phyloP scores from a whole-genome alignment of 164 flowering plant genomes.

The Piper longum region DNA sequence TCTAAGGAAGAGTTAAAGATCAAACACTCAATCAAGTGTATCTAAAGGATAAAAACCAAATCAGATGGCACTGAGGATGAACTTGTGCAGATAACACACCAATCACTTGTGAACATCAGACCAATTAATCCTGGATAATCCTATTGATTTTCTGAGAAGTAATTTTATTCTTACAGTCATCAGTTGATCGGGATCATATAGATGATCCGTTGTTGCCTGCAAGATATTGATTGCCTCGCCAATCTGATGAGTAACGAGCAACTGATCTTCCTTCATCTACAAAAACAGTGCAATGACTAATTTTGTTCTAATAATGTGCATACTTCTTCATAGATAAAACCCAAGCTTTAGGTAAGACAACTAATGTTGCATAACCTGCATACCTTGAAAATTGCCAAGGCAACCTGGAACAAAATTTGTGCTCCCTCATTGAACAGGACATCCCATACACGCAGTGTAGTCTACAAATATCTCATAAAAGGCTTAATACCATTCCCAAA shows the following conservation, averaged over 20 bases:
- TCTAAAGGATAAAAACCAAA: too few relatives aligned
- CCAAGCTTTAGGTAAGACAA: background rate
- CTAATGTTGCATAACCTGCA: background rate
- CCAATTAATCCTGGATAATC: too few relatives aligned
- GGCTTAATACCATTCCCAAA: background rate
- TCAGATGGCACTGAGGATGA: background rate
- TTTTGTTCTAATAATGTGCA: background rate
- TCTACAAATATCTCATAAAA: conserved; percentile 26
- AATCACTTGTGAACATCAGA: too few relatives aligned
- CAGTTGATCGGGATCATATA: conserved; percentile 88
- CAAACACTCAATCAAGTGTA: too few relatives aligned
- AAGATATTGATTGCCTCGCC: conserved; percentile 73
- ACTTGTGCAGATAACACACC: too few relatives aligned
- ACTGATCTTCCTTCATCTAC: conserved; percentile 92
- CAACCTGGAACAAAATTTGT: conserved; percentile 73
- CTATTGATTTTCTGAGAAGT: too few relatives aligned
- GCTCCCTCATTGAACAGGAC: conserved; percentile 94
- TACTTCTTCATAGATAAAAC: too few relatives aligned
- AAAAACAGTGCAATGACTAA: background rate
- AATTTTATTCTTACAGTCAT: conserved; percentile 42
- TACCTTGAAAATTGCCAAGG: conserved; percentile 89
- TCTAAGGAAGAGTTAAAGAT: too few relatives aligned
- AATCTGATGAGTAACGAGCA: conserved; percentile 62
- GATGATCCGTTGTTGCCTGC: conserved; percentile 78
- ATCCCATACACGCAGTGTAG: conserved; percentile 94